These are phyloP conservation scores for Cladosporium sphaerospermum DNA, from an alignment of 2,329 filamentous ascomycete species.

Conservation along the genomic window DNA sequence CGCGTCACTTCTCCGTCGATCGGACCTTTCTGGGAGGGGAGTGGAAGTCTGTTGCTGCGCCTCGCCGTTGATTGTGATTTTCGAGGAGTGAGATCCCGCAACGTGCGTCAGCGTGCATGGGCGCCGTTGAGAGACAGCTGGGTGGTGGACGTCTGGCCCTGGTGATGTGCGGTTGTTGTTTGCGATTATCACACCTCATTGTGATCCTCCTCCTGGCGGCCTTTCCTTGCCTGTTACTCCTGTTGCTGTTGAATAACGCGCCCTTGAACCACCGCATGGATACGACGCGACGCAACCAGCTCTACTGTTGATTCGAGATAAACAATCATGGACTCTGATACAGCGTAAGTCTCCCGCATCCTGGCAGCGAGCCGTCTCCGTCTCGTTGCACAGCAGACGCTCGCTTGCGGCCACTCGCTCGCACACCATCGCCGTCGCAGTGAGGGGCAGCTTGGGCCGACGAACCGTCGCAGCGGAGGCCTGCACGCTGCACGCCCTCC, in stretches of 20 bases:
- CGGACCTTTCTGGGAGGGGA: neutral
- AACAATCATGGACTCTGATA: too few relatives aligned
- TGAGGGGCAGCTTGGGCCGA: too few relatives aligned
- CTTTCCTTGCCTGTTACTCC: neutral
- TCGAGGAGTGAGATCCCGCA: neutral
- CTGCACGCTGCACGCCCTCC: too few relatives aligned
- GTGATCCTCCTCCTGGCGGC: neutral
- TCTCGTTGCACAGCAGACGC: too few relatives aligned
- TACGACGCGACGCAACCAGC: neutral
- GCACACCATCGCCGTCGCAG: too few relatives aligned
- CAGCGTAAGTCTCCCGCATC: too few relatives aligned
- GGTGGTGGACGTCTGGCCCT: neutral
- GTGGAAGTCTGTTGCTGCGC: neutral
- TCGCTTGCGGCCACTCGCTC: too few relatives aligned
- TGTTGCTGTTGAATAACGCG: neutral
- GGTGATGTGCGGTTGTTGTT: neutral
- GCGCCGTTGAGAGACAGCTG: neutral
- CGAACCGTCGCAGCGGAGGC: too few relatives aligned
- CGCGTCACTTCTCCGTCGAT: neutral
- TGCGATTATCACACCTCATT: neutral
- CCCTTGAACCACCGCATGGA: neutral
- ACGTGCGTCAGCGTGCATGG: constrained; percentile 7
- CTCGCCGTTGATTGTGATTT: neutral
- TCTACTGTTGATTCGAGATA: too few relatives aligned
- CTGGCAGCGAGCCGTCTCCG: too few relatives aligned